phyloP scores from a whole-genome alignment of 352 stramenopile species.

The Phytophthora pseudosyringae region DNA sequence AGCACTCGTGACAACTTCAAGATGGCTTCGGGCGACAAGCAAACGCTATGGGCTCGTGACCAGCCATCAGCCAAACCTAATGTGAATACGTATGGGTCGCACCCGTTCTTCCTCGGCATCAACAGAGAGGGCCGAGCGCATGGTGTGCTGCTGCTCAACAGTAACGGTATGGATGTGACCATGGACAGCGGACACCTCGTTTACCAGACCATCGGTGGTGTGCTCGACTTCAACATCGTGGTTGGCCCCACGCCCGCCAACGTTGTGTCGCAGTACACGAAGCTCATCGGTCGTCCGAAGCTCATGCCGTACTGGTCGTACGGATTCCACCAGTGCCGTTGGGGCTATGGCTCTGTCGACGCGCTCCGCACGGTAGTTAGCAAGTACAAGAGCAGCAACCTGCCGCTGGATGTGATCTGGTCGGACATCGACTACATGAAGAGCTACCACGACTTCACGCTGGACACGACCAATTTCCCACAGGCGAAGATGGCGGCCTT shows the following conservation, averaged over 20 bases:
- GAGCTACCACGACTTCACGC: slow-evolving; percentile 66
- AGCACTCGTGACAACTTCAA: slow-evolving; percentile 45
- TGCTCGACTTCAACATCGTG: slow-evolving; percentile 71
- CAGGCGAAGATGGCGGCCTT: slow-evolving; percentile 39
- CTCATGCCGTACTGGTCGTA: slow-evolving; percentile 77
- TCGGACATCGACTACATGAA: slow-evolving; percentile 77
- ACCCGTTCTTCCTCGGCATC: slow-evolving; percentile 65
- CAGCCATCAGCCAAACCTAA: slow-evolving; percentile 30
- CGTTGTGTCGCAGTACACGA: slow-evolving; percentile 64
- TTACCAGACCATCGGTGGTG: slow-evolving; percentile 62
- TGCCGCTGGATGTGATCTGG: slow-evolving; percentile 68
- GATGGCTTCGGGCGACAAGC: slow-evolving; percentile 50
- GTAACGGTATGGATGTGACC: slow-evolving; percentile 74
- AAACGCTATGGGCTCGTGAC: slow-evolving; percentile 59
- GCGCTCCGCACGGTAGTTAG: slow-evolving; percentile 47
- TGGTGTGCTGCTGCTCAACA: slow-evolving; percentile 64
- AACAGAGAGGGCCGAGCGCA: slow-evolving; percentile 50
- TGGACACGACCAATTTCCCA: slow-evolving; percentile 58
- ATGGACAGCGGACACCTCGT: slow-evolving; percentile 45
- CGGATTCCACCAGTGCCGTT: slow-evolving; percentile 75
- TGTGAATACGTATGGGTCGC: slow-evolving; percentile 66
- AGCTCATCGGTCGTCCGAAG: slow-evolving; percentile 58
- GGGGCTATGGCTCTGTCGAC: slow-evolving; percentile 42
- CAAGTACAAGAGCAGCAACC: slow-evolving; percentile 43
- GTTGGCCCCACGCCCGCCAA: slow-evolving; percentile 45